A percentile compares a stretch with the other conserved stretches of the same genome.
phyloP scores from a whole-genome alignment of 2,329 filamentous ascomycete genomes.

The Curvularia hawaiiensis region DNA sequence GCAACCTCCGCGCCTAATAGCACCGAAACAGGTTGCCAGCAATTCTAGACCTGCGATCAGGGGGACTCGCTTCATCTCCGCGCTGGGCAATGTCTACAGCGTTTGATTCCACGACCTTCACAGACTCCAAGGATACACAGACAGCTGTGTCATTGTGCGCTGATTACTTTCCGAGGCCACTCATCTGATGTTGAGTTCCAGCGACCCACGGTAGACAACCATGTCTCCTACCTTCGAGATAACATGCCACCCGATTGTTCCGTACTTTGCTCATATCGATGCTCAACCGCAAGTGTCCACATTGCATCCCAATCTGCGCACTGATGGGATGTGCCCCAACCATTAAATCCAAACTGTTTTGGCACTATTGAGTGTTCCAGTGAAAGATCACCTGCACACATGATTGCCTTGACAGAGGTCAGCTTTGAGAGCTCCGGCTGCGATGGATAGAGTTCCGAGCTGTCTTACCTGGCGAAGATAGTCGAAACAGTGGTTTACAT shows the following conservation, averaged over 20 bases:
- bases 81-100: not conserved
- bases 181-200: not conserved
- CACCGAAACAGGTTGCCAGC: constrained; percentile 1
- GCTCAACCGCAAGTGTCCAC: constrained; percentile 7
- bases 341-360: constrained; percentile 8
- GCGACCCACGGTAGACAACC: not conserved
- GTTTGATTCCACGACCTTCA: not conserved
- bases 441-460: not conserved
- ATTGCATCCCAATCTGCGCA: constrained; percentile 9
- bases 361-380: constrained; percentile 9
- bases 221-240: not conserved
- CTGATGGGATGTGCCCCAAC: constrained; percentile 10
- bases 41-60: not conserved
- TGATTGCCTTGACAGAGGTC: constrained; percentile 1
- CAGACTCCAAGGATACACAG: not conserved
- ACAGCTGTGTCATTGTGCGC: not conserved
- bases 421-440: not conserved
- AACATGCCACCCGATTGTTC: not conserved
- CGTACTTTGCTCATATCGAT: constrained; percentile 1
- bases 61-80: constrained; percentile 4
- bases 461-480: constrained; percentile 10
- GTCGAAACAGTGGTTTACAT: constrained; percentile 13
- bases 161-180: not conserved
- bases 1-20: constrained; percentile 1
- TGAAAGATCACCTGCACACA: constrained; percentile 11